Percentiles rank a stretch among this genome's conserved stretches.
Conservation (phyloP, 2,329 filamentous ascomycete genomes). For the Fusarium phyllophilum region DNA sequence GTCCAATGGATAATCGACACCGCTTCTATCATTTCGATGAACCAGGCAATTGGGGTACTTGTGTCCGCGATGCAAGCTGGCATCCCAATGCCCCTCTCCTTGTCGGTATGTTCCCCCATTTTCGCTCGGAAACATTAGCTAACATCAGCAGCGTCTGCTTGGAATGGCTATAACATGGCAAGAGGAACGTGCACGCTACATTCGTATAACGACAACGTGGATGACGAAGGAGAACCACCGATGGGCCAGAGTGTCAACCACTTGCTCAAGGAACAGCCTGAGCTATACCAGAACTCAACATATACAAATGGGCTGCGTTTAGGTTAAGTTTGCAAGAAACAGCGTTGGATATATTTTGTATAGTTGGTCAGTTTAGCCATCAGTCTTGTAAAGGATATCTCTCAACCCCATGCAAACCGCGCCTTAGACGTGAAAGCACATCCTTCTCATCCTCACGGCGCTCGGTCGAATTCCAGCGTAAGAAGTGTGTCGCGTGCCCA, state of each 20-base stretch:
- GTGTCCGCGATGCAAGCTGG: slow-evolving; percentile 90
- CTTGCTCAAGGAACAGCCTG: slow-evolving; percentile 58
- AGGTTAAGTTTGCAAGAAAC: slow-evolving; percentile 27
- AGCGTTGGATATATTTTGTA: slow-evolving; percentile 42
- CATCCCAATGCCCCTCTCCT: slow-evolving; percentile 86
- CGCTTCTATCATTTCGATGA: slow-evolving; percentile 69
- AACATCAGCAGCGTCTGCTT: slow-evolving; percentile 72
- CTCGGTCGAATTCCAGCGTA: slow-evolving; percentile 34
- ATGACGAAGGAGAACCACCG: slow-evolving; percentile 71
- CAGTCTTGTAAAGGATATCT: slow-evolving; percentile 12
- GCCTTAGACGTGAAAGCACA: slow-evolving; percentile 21
- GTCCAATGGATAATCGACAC: slow-evolving; percentile 64
- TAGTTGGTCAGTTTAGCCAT: slow-evolving; percentile 31
- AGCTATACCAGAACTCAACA: slow-evolving; percentile 38
- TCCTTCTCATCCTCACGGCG: slow-evolving; percentile 24
- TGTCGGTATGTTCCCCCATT: slow-evolving; percentile 60
- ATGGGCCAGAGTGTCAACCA: slow-evolving; percentile 69
- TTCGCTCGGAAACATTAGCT: slow-evolving; percentile 2
- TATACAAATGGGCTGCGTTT: slow-evolving; percentile 33
- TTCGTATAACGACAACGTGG: slow-evolving; percentile 75
- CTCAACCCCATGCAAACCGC: slow-evolving; percentile 10
- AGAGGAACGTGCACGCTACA: slow-evolving; percentile 82
- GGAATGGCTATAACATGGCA: slow-evolving; percentile 80
- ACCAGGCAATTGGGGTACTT: slow-evolving; percentile 73
- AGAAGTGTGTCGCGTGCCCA: slow-evolving; percentile 40